Conservation (phyloP, 1,139 yeast species). For the Saccharomyces pastorianus region DNA sequence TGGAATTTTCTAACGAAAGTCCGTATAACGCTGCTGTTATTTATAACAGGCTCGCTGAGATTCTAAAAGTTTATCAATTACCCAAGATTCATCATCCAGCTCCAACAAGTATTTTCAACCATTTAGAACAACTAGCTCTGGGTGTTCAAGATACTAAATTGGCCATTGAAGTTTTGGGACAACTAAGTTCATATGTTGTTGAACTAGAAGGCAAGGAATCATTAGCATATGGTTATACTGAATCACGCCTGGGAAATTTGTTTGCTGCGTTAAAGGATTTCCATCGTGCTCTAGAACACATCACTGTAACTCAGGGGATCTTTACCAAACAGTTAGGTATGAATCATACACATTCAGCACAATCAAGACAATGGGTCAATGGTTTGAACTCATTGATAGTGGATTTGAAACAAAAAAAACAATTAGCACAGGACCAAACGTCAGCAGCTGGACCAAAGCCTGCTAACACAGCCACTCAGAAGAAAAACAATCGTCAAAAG, state of each 20-base stretch:
- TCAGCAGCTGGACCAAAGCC: slow-evolving; percentile 11
- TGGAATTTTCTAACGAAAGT: slow-evolving; percentile 57
- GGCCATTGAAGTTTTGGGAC: slow-evolving; percentile 44
- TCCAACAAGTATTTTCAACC: slow-evolving; percentile 53
- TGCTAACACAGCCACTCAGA: neutral
- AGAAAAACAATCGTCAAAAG: slow-evolving; percentile 15
- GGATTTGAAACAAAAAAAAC: slow-evolving; percentile 24
- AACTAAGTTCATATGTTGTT: slow-evolving; percentile 41
- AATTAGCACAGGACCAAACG: slow-evolving; percentile 19
- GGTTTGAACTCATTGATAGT: slow-evolving; percentile 32
- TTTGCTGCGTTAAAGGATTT: slow-evolving; percentile 49
- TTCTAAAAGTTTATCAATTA: slow-evolving; percentile 44
- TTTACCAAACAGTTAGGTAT: slow-evolving; percentile 18
- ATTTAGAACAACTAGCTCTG: slow-evolving; percentile 48
- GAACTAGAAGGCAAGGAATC: slow-evolving; percentile 49
- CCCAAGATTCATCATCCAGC: slow-evolving; percentile 61
- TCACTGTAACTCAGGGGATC: too few species aligned
- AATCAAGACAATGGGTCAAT: slow-evolving; percentile 51
- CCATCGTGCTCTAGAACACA: slow-evolving; percentile 44
- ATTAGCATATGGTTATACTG: slow-evolving; percentile 55
- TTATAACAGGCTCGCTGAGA: slow-evolving; percentile 31
- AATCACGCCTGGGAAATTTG: slow-evolving; percentile 46
- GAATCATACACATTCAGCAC: slow-evolving; percentile 29
- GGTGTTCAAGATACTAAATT: slow-evolving; percentile 32
- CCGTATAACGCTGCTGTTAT: slow-evolving; percentile 55